Percentiles rank a stretch among this genome's conserved stretches.
phyloP scores from a whole-genome alignment of 2,329 filamentous ascomycete genomes.

The Cercospora zeina region DNA sequence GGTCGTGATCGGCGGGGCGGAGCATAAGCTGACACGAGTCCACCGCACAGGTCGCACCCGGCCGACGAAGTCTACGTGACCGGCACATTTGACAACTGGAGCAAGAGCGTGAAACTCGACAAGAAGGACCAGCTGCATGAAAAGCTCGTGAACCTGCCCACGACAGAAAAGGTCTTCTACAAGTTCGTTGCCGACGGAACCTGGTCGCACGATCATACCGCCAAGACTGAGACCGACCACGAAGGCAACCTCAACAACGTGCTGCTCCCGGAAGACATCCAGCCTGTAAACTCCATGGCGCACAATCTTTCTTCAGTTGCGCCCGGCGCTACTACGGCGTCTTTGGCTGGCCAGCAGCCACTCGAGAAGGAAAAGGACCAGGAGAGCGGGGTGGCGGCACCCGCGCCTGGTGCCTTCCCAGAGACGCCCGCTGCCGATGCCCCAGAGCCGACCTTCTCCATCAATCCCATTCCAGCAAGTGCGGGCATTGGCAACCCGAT shows the following conservation, averaged over 20 bases:
- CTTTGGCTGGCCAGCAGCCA: constrained; percentile 66
- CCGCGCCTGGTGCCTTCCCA: constrained; percentile 68
- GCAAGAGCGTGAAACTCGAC: constrained; percentile 78
- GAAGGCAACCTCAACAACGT: constrained; percentile 92
- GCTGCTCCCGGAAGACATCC: constrained; percentile 71
- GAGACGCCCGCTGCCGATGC: constrained; percentile 61
- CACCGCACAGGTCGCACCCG: constrained; percentile 52
- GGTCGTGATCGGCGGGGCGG: constrained; percentile 18
- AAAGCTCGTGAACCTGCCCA: constrained; percentile 75
- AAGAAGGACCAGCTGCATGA: constrained; percentile 71
- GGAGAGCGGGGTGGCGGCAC: constrained; percentile 21
- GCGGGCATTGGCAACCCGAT: constrained; percentile 72
- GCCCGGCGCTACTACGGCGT: constrained; percentile 70
- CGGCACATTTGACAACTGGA: constrained; percentile 93
- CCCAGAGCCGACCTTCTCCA: constrained; percentile 50
- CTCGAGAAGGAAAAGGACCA: constrained; percentile 45
- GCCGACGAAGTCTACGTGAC: constrained; percentile 91
- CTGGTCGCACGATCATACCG: constrained; percentile 81
- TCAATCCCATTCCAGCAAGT: constrained; percentile 61
- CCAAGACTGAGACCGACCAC: constrained; percentile 78
- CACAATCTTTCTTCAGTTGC: constrained; percentile 59
- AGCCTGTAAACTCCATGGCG: constrained; percentile 49
- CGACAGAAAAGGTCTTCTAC: constrained; percentile 76
- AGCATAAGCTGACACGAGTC: constrained; percentile 24
- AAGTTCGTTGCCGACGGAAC: constrained; percentile 97